Conservation (phyloP, 2,329 filamentous ascomycete genomes). For the Cercospora citrullina region DNA sequence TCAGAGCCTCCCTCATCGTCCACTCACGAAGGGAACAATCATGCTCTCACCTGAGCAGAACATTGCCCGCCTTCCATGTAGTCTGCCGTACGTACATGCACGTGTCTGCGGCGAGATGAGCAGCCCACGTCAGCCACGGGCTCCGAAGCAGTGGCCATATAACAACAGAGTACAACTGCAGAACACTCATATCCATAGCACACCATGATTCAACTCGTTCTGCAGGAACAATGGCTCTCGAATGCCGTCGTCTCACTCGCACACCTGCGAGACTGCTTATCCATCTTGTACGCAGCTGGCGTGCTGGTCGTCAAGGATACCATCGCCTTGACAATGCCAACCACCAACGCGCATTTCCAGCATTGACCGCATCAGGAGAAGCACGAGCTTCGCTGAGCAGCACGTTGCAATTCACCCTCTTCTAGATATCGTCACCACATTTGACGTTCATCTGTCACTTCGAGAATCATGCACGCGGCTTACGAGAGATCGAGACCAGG, state of each 20-base stretch:
- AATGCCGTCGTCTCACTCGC: background rate
- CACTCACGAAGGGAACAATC: background rate
- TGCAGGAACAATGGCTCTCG: background rate
- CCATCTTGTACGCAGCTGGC: background rate
- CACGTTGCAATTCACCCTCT: background rate
- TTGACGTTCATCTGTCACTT: background rate
- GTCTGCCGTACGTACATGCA: background rate
- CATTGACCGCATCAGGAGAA: background rate
- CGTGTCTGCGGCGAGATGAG: background rate
- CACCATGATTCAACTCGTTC: background rate
- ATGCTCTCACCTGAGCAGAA: background rate
- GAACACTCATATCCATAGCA: background rate
- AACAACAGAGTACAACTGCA: background rate
- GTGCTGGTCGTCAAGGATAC: slow-evolving; percentile 1
- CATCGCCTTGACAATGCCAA: background rate
- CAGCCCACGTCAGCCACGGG: background rate
- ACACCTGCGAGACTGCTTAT: background rate
- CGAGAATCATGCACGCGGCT: background rate
- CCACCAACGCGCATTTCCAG: background rate
- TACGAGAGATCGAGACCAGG: background rate
- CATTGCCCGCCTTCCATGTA: background rate
- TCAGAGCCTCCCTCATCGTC: background rate
- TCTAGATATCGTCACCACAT: background rate
- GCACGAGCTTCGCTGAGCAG: background rate
- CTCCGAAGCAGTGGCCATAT: background rate